Evolutionary conservation across 441 rosid genomes (phyloP), one percentile per base, ranked within the genome.

Genomic region (Arabidopsis lyrata): DNA sequence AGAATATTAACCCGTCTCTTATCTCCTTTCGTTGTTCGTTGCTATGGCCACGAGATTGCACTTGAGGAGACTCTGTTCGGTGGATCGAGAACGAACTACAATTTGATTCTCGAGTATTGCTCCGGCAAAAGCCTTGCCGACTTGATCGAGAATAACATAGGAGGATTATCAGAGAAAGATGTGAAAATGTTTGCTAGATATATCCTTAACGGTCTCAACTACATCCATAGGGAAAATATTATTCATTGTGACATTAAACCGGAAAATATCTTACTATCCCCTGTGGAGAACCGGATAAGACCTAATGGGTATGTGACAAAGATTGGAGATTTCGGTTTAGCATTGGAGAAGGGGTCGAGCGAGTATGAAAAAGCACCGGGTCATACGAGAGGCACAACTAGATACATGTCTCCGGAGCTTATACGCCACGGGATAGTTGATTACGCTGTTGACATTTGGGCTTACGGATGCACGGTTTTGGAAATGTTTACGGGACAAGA

Each of bases 221-320:
- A 53, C 52, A 63, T 62, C 2, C 76, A 72, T 22, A 16, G 39
- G 3, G 11, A 16, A 0, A 50, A 53, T 2, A 62, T 62, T 5
- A 14, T 72, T 6, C 69, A 72, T 5, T 72, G 76, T 18, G 69
- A 72, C 22, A 72, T 72, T 9, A 72, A 72, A 42, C 62, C 76
- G 3, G 69, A 39, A 1, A 72, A 72, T 16, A 38, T 72, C 45
- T 41, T 63, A 1, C 69, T 72, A 0, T 6, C 3, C 5, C 76
- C 68, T 48, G 8, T 22, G 4, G 22, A 5, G 16, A 6, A 4
- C 7, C 34, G 2, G 13, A 5, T 6, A 0, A 63, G 54, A n/a
- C 20, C 47, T 9, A 31, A 6, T 0, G 61, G 63, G 1, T 63
- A 5, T 32, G 18, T 63, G 24, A 4, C 69, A 9, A 72, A 63